Percentiles rank a stretch among this genome's conserved stretches.
Evolutionary conservation across 2,329 filamentous ascomycete species (phyloP).

Genomic region (Penicillium griseofulvum): DNA sequence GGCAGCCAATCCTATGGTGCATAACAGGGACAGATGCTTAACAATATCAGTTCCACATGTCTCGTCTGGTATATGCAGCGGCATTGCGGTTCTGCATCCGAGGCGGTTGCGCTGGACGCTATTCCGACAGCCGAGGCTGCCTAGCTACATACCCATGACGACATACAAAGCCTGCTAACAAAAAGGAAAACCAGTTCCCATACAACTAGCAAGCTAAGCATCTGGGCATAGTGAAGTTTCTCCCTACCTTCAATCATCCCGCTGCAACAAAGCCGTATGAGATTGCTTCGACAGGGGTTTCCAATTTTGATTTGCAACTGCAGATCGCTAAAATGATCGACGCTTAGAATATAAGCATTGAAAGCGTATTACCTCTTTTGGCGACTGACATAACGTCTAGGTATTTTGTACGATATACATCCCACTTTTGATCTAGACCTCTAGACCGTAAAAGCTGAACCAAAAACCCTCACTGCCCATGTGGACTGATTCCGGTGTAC

Average conservation of each 20-base stretch:
- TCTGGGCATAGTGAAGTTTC: not conserved
- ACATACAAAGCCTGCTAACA: not conserved
- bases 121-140: not conserved
- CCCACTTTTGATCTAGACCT: not conserved
- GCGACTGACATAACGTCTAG: not conserved
- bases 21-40: not conserved
- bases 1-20: no score
- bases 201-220: no score
- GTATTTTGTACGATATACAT: not conserved
- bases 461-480: not conserved
- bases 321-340: not conserved
- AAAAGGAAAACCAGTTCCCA: no score
- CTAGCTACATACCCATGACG: not conserved
- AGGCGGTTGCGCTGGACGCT: not conserved
- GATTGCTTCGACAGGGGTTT: not conserved
- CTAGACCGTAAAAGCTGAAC: slow-evolving; percentile 1
- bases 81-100: not conserved
- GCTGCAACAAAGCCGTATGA: not conserved
- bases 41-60: not conserved
- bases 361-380: not conserved
- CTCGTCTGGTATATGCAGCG: not conserved
- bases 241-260: not conserved
- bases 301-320: not conserved
- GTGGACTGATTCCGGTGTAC: not conserved
- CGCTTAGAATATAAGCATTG: not conserved